A percentile compares a stretch with the other conserved stretches of the same genome.
Conservation (phyloP, 495 filamentous ascomycete genomes). For the Aspergillus steynii region DNA sequence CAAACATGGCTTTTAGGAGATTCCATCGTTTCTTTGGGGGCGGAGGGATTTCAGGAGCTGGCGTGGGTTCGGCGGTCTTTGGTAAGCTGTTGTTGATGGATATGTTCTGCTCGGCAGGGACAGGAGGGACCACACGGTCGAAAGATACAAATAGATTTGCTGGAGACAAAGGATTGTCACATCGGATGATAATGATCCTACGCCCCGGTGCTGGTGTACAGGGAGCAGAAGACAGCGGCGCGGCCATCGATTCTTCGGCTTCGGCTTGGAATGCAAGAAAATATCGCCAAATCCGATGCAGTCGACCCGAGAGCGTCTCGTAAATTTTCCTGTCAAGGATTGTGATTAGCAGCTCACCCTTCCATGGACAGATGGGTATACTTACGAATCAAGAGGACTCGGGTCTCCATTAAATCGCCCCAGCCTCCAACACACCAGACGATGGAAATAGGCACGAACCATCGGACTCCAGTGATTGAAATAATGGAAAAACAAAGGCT, state of each 20-base stretch:
- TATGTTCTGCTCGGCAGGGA: conserved; percentile 35
- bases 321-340: conserved; percentile 54
- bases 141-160: conserved; percentile 63
- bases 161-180: conserved; percentile 67
- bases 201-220: conserved; percentile 89
- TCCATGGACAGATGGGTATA: conserved; percentile 9
- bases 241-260: conserved; percentile 54
- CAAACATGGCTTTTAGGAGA: conserved; percentile 68
- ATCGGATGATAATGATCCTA: conserved; percentile 87
- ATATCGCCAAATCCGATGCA: conserved; percentile 75
- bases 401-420: conserved; percentile 73
- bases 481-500: conserved; percentile 74
- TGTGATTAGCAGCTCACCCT: conserved; percentile 6
- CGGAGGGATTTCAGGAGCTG: conserved; percentile 23
- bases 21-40: conserved; percentile 65
- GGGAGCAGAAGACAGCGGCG: conserved; percentile 70
- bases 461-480: conserved; percentile 99
- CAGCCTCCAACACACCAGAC: conserved; percentile 88
- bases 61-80: conserved; percentile 34
- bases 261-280: conserved; percentile 71
- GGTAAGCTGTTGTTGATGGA: conserved; percentile 21
- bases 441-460: conserved; percentile 95
- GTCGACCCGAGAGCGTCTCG: conserved; percentile 62
- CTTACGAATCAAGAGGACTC: conserved; percentile 70
- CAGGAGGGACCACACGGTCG: conserved; percentile 56